Evolutionary conservation across 306 rosid species (phyloP).

Genomic region (Vicia sativa): DNA sequence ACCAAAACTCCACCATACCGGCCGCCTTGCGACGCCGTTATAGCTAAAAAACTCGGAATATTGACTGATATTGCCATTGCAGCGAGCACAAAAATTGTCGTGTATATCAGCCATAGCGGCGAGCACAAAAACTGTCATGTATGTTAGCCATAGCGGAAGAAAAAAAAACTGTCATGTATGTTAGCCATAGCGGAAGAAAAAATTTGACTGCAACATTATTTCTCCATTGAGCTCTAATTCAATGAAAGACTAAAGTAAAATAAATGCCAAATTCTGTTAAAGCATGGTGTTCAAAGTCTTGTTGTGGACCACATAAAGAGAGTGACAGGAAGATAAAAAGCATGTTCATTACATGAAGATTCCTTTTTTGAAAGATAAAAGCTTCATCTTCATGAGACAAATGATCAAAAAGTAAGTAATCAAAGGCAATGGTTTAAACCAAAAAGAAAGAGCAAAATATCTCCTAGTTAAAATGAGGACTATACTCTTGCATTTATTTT

Average conservation of each 20-base stretch:
- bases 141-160: too few species aligned
- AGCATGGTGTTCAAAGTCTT: constrained; percentile 14
- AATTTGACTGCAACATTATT: constrained; percentile 5
- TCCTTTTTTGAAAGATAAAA: constrained; percentile 3
- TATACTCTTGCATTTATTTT: not conserved
- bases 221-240: not conserved
- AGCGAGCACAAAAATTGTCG: too few species aligned
- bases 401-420: constrained; percentile 10
- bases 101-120: too few species aligned
- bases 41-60: too few species aligned
- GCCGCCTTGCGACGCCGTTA: too few species aligned
- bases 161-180: too few species aligned
- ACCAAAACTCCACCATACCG: too few species aligned
- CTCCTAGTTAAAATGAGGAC: not conserved
- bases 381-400: constrained; percentile 13
- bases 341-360: constrained; percentile 16
- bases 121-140: too few species aligned
- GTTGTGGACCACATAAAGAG: constrained; percentile 24
- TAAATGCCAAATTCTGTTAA: constrained; percentile 3
- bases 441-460: not conserved
- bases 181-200: too few species aligned
- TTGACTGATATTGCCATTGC: too few species aligned
- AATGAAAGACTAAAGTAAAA: not conserved
- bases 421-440: constrained; percentile 6
- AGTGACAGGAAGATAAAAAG: not conserved